Base-by-base conservation (phyloP, 129 eudicot species). In the Tagetes erecta region DNA sequence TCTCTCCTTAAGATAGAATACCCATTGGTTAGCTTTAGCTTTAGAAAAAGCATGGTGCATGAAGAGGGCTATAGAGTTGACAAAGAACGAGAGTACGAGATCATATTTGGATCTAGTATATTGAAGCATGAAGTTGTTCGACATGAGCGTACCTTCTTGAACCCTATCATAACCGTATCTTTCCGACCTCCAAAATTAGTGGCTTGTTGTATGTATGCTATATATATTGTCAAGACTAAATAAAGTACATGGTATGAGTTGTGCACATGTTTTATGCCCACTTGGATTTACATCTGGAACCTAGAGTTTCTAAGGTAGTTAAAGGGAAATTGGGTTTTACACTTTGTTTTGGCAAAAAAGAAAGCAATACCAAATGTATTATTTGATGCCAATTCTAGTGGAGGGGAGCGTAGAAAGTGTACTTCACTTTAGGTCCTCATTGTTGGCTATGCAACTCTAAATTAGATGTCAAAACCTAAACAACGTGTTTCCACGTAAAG, bases 71-170 rank as follows among this genome's bases (percentile, higher is more conserved):
- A 66, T 6, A 0, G 12, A 10, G 63, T 34, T 63, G 20, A 36
- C n/a, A 13, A 35, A 70, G 47, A 37, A 70, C 36, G 42, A 69
- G 33, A 3, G 33, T 70, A 39, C 27, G 38, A 37, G 14, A 36
- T 30, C 31, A 36, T 12, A 62, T 36, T 35, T 62, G 37, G 45
- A 51, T 52, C 36, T 70, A 51, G 64, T 14, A 57, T 38, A 52
- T 37, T 71, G 46, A 52, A 31, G 27, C 9, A 67, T 41, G 53
- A 71, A 27, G 20, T 14, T 14, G 49, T 10, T n/a, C 45, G 20
- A 70, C 3, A 51, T 49, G 63, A 69, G 60, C 74, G 3, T 33
- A 34, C 6, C 33, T 68, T 49, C 30, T 49, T 68, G 60, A 69
- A 69, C 13, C 73, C 4, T 12, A 52, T 37, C 36, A 37, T 51